phyloP scores from a whole-genome alignment of 2,329 filamentous ascomycete species.

The Colletotrichum costaricense region DNA sequence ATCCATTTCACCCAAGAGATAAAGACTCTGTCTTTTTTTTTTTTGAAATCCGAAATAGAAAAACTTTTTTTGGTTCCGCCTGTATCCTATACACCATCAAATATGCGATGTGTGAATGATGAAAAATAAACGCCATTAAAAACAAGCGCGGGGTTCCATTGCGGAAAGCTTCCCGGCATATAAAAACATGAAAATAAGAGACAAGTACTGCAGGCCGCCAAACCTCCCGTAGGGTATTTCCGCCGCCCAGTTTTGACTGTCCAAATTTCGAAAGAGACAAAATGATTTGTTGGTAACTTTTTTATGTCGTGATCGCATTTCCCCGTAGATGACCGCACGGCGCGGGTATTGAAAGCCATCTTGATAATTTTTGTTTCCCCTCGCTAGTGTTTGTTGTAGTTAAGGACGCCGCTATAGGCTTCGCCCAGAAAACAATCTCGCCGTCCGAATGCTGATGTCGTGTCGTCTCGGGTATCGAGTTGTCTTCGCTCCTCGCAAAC shows the following conservation, averaged over 20 bases:
- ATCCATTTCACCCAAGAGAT: neutral
- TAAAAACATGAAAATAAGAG: neutral
- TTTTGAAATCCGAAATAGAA: constrained; percentile 9
- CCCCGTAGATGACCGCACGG: constrained; percentile 31
- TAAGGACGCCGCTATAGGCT: constrained; percentile 29
- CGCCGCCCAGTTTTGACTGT: constrained; percentile 25
- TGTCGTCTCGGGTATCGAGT: constrained; percentile 37
- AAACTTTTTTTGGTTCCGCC: constrained; percentile 15
- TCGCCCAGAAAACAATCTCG: constrained; percentile 34
- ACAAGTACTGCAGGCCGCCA: constrained; percentile 32
- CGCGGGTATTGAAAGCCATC: constrained; percentile 27
- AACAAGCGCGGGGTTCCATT: neutral
- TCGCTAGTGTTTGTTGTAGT: constrained; percentile 27
- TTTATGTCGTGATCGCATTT: constrained; percentile 34
- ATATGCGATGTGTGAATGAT: constrained; percentile 12
- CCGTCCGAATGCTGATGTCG: constrained; percentile 37
- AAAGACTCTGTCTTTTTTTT: neutral
- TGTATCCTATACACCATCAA: constrained; percentile 10
- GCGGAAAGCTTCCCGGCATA: neutral
- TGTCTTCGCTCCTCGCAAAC: constrained; percentile 28
- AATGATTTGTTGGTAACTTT: constrained; percentile 20
- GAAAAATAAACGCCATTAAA: constrained; percentile 30
- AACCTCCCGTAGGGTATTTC: constrained; percentile 27
- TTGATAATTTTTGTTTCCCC: constrained; percentile 16
- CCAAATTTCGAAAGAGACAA: constrained; percentile 14